Conservation (phyloP, 2,329 filamentous ascomycete genomes). For the Paecilomyces sp. region DNA sequence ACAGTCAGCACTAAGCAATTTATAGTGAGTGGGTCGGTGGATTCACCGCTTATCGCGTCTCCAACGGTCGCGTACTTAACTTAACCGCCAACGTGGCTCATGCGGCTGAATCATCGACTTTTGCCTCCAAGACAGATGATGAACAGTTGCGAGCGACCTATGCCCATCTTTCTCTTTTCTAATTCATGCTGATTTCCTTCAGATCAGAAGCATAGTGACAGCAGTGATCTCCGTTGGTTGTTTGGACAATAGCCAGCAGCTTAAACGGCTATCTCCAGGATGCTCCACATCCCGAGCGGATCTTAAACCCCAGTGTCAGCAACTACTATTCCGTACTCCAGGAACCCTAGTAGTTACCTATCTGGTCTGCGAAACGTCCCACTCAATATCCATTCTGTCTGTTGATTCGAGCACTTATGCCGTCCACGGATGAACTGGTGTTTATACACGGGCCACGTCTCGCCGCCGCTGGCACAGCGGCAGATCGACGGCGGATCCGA, state of each 20-base stretch:
- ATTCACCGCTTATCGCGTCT: too few species aligned
- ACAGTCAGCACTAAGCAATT: too few species aligned
- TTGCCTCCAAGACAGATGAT: too few species aligned
- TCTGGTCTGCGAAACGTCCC: neutral
- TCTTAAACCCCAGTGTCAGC: neutral
- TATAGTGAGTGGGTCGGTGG: too few species aligned
- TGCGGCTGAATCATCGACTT: too few species aligned
- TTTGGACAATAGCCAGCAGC: neutral
- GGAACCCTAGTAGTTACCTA: neutral
- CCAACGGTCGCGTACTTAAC: too few species aligned
- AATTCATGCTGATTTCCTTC: neutral
- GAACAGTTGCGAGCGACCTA: too few species aligned
- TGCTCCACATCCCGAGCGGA: neutral
- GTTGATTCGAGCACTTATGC: neutral
- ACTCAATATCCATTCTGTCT: neutral
- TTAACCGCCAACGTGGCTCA: too few species aligned
- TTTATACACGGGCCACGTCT: constrained; percentile 9
- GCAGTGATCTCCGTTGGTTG: neutral
- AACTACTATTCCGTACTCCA: neutral
- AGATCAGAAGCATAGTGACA: neutral
- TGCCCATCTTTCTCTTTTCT: too few species aligned
- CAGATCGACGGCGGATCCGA: constrained; percentile 6
- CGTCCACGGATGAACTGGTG: constrained; percentile 1
- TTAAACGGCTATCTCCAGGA: neutral
- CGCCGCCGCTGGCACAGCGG: constrained; percentile 6